phyloP scores from a whole-genome alignment of 352 stramenopile genomes.

The Globisporangium abappressorium region DNA sequence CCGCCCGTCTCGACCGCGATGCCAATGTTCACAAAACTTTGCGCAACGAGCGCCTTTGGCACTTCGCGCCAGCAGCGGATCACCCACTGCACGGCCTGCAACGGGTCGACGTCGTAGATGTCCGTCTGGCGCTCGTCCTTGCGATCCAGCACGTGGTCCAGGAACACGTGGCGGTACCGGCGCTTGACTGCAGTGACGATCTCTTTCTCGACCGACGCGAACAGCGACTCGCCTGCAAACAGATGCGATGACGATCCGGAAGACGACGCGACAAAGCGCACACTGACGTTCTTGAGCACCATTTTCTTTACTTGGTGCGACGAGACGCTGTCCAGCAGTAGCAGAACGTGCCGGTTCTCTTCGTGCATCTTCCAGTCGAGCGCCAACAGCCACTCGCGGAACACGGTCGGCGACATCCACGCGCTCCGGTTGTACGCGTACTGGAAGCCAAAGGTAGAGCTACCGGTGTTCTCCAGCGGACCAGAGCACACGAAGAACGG shows the following conservation, averaged over 20 bases:
- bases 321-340: conserved; percentile 59
- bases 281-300: conserved; percentile 58
- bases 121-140: conserved; percentile 31
- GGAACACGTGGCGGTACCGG: conserved; percentile 48
- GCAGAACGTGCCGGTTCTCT: conserved; percentile 61
- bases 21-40: conserved; percentile 41
- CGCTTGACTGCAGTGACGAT: conserved; percentile 53
- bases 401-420: conserved; percentile 70
- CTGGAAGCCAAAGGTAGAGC: conserved; percentile 30
- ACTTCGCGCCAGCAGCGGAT: conserved; percentile 51
- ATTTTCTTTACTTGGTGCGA: conserved; percentile 58
- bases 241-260: conserved; percentile 27
- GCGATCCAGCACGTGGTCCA: conserved; percentile 44
- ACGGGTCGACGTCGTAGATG: conserved; percentile 40
- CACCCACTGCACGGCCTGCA: conserved; percentile 65
- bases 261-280: conserved; percentile 37
- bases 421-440: conserved; percentile 70
- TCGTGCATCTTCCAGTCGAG: conserved; percentile 80
- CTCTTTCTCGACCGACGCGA: conserved; percentile 37
- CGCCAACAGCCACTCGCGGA: conserved; percentile 74
- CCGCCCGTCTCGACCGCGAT: conserved; percentile 13
- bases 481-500: conserved; percentile 62
- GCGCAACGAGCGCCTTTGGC: conserved; percentile 43
- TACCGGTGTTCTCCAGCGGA: conserved; percentile 20
- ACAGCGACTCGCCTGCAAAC: conserved; percentile 27